Evolutionary conservation across 2,329 filamentous ascomycete species (phyloP), one percentile per base, ranked within the genome.

Genomic region (Plenodomus tracheiphilus): DNA sequence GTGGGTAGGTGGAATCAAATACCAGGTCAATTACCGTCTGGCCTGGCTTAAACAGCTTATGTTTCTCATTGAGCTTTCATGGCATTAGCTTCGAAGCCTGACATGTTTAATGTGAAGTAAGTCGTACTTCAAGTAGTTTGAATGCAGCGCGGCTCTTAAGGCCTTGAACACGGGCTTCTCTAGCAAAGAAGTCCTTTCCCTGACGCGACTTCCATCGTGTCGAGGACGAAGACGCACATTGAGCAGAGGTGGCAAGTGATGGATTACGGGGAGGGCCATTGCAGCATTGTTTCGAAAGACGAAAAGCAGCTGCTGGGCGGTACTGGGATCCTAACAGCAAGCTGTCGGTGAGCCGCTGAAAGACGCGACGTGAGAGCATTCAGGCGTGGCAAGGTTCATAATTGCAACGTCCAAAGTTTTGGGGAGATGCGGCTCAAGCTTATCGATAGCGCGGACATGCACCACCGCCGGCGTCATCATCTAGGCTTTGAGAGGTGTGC

Each of bases 111-210:
- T 41, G 40, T 19, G 25, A 34, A 17, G 9, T 25, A n/a, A 22
- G 36, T 19, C 2, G n/a, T 68, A 91, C 91, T 79, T 97, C 89
- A 16, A 97, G 74, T 9, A 99, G 78, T 73, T 99, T 99, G 73
- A 94, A 97, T 0, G 92, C 94, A 20, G 94, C 94, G 54, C 94
- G 85, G 63, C 91, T 95, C 74, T 93, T 97, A 49, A 97, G 76
- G 0, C 87, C 87, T 58, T 88, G 81, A 2, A 95, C 85, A 65
- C 85, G 88, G 39, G 94, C 92, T 61, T 88, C 84, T 47, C 83
- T 83, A 0, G 87, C 83, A 69, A 85, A 96, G 16, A 74, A 74
- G 74, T 99, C 94, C 35, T 74, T 81, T 34, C 77, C 77, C 67
- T 97, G 92, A 17, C 94, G 86, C 43, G 81, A 80, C 70, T 91